phyloP scores from a whole-genome alignment of 768 basidiomycete species.

The Boletus pseudo-olivaceus region DNA sequence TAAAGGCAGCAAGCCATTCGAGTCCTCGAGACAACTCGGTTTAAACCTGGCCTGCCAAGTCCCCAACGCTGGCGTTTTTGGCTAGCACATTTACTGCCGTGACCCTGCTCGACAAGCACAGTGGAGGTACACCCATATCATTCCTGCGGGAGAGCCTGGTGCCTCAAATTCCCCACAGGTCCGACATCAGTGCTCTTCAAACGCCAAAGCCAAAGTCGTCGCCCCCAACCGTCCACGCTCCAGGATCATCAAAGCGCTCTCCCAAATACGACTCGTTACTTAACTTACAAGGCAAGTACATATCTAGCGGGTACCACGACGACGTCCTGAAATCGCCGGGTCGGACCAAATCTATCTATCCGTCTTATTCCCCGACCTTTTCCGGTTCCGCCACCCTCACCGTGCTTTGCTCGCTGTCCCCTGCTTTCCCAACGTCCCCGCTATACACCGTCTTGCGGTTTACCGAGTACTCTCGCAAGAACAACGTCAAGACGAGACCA shows the following conservation, averaged over 20 bases:
- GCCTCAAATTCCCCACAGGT: neutral
- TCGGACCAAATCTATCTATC: too few relatives aligned
- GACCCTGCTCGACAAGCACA: neutral
- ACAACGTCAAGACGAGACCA: conserved; percentile 48
- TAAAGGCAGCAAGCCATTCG: neutral
- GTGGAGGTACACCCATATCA: neutral
- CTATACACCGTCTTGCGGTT: conserved; percentile 47
- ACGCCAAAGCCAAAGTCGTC: too few relatives aligned
- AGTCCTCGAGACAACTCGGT: neutral
- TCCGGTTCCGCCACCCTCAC: neutral
- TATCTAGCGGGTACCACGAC: too few relatives aligned
- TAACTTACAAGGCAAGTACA: too few relatives aligned
- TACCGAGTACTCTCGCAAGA: conserved; percentile 59
- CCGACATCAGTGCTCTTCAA: too few relatives aligned
- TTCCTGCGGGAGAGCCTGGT: neutral
- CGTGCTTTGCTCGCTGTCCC: conserved; percentile 10
- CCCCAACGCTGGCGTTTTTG: neutral
- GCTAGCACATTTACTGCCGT: neutral
- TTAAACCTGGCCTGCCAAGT: neutral
- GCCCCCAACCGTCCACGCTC: too few relatives aligned
- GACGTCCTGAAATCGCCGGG: too few relatives aligned
- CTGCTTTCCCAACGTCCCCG: conserved; percentile 14
- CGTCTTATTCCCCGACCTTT: neutral
- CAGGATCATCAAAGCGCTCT: too few relatives aligned
- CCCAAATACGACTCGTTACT: too few relatives aligned